Base-by-base conservation (phyloP, 495 filamentous ascomycete genomes). In the Eremomyces bilateralis region DNA sequence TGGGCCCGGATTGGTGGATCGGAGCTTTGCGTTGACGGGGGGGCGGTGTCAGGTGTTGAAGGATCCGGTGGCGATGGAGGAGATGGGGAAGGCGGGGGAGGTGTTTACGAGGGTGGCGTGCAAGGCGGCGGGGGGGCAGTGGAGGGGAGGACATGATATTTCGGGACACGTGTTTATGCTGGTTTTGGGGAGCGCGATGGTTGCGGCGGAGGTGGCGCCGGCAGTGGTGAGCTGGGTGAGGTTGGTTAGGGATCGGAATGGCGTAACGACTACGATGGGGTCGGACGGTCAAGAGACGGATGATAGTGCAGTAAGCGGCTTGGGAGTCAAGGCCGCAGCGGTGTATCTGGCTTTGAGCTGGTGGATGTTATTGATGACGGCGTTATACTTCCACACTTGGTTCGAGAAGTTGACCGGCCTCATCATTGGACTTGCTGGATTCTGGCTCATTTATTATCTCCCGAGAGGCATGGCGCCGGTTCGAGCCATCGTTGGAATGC, bases 291-390 rank as follows among this genome's bases (percentile, higher is more conserved):
- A 16, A 53, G 54, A 32, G 61, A 62, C 41, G 19, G 45, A 39
- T 13, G 47, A 49, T 20, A 37, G 40, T 39, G 37, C 44, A 21
- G 51, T 53, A 18, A 40, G 43, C 39, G 50, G 59, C 12, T 18
- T 45, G 22, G 53, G 65, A 4, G 62, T 59, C 5, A 42, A 69
- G 49, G 65, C 46, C 29, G 49, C 70, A 42, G 48, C 73, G 44
- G 49, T 52, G 50, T 51, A 66, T 50, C 36, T 57, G 47, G 69
- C 55, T 3, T 43, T 93, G 47, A 74, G 70, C 39, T 73, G 69
- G 66, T 94, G 82, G 77, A 95, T 95, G 85, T 53, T 94, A 53
- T 61, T 94, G 32, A 97, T 97, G 88, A 97, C 88, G 28, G 81
- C 84, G 8, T 76, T 82, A 29, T 94, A 83, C 60, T 97, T 97